These are phyloP conservation scores for Suillus brevipes DNA, from an alignment of 768 basidiomycete species.

Conservation along the genomic window DNA sequence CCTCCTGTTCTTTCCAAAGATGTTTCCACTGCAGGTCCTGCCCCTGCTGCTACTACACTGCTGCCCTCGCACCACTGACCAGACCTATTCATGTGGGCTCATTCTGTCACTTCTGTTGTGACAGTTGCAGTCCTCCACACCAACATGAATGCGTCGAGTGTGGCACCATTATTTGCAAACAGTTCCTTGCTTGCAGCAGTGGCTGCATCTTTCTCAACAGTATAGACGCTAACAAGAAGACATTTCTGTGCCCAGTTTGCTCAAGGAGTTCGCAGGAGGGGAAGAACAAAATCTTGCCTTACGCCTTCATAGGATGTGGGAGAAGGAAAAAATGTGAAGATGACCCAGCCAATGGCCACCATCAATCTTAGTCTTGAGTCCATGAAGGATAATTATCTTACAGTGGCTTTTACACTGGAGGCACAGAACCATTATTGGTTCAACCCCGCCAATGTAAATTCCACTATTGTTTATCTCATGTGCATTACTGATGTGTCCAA, in stretches of 20 bases:
- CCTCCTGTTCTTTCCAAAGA: no score
- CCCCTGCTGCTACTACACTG: no score
- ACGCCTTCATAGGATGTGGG: background rate
- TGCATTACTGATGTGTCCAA: no score
- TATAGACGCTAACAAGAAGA: no score
- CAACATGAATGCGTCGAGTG: background rate
- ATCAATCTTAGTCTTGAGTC: background rate
- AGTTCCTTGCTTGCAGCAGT: background rate
- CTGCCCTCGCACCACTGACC: no score
- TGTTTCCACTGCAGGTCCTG: no score
- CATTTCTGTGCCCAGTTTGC: no score
- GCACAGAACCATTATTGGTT: no score
- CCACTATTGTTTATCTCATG: no score
- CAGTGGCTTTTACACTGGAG: background rate
- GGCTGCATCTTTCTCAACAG: background rate
- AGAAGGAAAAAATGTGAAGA: background rate
- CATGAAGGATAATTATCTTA: background rate
- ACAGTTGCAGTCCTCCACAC: background rate
- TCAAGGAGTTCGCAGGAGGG: no score
- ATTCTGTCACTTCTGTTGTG: background rate
- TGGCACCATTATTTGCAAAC: background rate
- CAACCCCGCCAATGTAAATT: no score
- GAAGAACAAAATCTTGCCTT: background rate
- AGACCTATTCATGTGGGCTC: no score
- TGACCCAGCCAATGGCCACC: background rate